Conservation (phyloP, 352 stramenopile genomes). For the Hyaloperonospora brassicae region DNA sequence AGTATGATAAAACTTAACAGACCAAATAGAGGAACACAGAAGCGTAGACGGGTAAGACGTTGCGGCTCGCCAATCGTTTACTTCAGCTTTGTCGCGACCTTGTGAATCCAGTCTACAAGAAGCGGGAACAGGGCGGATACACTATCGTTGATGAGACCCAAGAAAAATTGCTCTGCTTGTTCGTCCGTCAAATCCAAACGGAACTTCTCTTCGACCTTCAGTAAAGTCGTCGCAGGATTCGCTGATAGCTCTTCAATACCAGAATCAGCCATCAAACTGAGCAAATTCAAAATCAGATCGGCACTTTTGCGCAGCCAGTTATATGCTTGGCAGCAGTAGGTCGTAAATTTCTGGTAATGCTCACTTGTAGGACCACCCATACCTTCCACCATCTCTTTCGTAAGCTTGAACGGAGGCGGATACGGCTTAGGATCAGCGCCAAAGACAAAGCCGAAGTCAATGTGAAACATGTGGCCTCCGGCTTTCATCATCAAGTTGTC, state of each 20-base stretch:
- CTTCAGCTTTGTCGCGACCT: conserved; percentile 62
- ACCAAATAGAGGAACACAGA: too few species aligned
- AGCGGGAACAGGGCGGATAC: conserved; percentile 87
- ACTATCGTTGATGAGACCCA: conserved; percentile 93
- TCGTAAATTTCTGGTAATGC: conserved; percentile 90
- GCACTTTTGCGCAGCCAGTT: conserved; percentile 95
- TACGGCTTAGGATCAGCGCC: conserved; percentile 97
- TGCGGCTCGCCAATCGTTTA: conserved; percentile 11
- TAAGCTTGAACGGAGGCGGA: conserved; percentile 97
- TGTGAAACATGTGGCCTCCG: conserved; percentile 97
- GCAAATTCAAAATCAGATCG: conserved; percentile 96
- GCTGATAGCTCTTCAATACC: conserved; percentile 92
- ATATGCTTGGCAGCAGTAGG: conserved; percentile 89
- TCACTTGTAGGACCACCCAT: conserved; percentile 90
- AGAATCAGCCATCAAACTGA: conserved; percentile 98
- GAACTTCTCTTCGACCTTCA: conserved; percentile 94
- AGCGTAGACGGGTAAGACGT: too few species aligned
- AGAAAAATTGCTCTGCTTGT: conserved; percentile 95
- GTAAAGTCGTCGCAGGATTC: conserved; percentile 73
- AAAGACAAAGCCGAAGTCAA: conserved; percentile 99
- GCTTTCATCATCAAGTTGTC: conserved; percentile 99
- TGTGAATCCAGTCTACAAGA: conserved; percentile 86
- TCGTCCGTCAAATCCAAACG: conserved; percentile 96
- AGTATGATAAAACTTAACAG: too few species aligned
- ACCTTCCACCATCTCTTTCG: conserved; percentile 95